Conservation (phyloP, 2,329 filamentous ascomycete genomes). For the Colletotrichum tamarilloi region DNA sequence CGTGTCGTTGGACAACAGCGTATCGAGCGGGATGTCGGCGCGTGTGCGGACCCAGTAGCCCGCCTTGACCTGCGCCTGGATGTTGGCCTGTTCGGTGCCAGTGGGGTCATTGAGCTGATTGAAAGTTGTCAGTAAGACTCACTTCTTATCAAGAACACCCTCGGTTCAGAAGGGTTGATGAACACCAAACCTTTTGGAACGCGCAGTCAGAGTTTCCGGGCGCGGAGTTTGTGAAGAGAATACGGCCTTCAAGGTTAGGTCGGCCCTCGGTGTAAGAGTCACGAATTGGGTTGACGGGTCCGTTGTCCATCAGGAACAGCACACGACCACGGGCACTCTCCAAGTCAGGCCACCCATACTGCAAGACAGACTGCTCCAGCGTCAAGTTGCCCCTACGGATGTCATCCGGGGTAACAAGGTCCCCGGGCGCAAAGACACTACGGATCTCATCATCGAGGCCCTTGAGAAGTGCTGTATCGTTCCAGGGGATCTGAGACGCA, state of each 20-base stretch:
- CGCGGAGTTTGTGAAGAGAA: conserved; percentile 59
- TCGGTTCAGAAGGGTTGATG: background rate
- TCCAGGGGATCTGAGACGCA: conserved; percentile 55
- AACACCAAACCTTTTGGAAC: conserved; percentile 52
- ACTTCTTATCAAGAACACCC: too few relatives aligned
- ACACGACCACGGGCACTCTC: conserved; percentile 55
- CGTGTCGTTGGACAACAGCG: conserved; percentile 51
- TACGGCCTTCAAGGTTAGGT: conserved; percentile 53
- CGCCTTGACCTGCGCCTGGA: conserved; percentile 55
- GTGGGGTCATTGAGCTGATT: conserved; percentile 55
- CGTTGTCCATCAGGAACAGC: conserved; percentile 64
- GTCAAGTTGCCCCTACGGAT: conserved; percentile 52
- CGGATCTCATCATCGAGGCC: conserved; percentile 59
- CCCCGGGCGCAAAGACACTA: conserved; percentile 49
- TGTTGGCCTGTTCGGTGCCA: conserved; percentile 48
- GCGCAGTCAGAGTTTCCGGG: conserved; percentile 58
- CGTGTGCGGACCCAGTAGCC: conserved; percentile 62
- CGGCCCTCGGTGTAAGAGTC: conserved; percentile 49
- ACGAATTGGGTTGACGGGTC: conserved; percentile 50
- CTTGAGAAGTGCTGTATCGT: conserved; percentile 51
- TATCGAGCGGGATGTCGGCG: conserved; percentile 57
- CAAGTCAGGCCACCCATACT: conserved; percentile 60
- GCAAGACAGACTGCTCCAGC: conserved; percentile 57
- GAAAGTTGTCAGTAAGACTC: background rate
- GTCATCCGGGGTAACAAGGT: conserved; percentile 60